These are phyloP conservation scores for Fomitiporia mediterranea DNA, from an alignment of 1,284 basidiomycete genomes.

Conservation along the genomic window DNA sequence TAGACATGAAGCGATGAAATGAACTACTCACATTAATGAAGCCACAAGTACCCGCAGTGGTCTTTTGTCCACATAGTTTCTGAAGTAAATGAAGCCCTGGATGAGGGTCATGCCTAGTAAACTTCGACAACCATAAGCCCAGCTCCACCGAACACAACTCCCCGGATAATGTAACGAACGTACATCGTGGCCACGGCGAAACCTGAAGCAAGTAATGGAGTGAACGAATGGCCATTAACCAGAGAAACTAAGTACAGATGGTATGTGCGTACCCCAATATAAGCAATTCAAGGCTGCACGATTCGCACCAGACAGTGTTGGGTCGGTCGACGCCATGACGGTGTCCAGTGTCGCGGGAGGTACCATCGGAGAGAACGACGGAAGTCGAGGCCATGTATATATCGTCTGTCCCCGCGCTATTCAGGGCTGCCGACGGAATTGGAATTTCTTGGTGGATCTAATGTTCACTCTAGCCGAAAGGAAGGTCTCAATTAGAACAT, in stretches of 20 bases:
- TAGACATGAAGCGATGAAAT: neutral
- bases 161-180: neutral
- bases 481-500: neutral
- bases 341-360: neutral
- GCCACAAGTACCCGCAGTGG: neutral
- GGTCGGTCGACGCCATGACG: neutral
- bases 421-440: neutral
- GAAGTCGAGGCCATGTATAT: neutral
- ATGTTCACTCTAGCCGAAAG: neutral
- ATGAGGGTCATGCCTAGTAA: conserved; percentile 5
- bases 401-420: neutral
- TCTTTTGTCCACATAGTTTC: neutral
- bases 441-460: neutral
- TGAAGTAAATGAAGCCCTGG: conserved; percentile 12
- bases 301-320: neutral
- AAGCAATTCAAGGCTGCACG: neutral
- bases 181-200: neutral
- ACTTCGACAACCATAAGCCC: neutral
- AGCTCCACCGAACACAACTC: neutral
- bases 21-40: neutral
- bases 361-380: neutral
- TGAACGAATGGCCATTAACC: neutral
- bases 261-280: conserved; percentile 1
- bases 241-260: neutral
- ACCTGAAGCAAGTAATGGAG: neutral